phyloP scores from a whole-genome alignment of 352 stramenopile species.

The Phytophthora sojae region DNA sequence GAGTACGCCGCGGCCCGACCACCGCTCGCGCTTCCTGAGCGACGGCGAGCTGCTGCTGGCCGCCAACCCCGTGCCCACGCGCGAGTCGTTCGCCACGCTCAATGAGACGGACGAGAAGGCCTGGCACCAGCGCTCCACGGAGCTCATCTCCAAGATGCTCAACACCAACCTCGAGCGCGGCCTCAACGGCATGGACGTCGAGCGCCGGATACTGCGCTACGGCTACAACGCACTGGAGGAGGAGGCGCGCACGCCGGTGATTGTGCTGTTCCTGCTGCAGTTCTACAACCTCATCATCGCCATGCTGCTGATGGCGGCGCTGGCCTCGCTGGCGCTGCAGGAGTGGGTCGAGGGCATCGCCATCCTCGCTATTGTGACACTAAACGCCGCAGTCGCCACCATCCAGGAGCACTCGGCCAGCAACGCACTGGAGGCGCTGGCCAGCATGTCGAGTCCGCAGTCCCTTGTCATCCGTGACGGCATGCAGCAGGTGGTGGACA shows the following conservation, averaged over 20 bases:
- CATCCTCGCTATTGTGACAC: slow-evolving; percentile 67
- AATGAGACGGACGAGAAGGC: slow-evolving; percentile 61
- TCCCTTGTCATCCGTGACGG: slow-evolving; percentile 71
- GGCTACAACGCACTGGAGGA: slow-evolving; percentile 72
- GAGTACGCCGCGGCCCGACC: slow-evolving; percentile 35
- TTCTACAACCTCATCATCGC: slow-evolving; percentile 86
- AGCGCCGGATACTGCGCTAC: slow-evolving; percentile 51
- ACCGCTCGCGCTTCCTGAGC: slow-evolving; percentile 70
- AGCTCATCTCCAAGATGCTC: slow-evolving; percentile 61
- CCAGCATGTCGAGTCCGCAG: slow-evolving; percentile 70
- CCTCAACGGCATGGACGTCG: slow-evolving; percentile 50
- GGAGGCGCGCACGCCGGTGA: slow-evolving; percentile 62
- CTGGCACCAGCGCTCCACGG: slow-evolving; percentile 54
- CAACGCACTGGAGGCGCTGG: slow-evolving; percentile 69
- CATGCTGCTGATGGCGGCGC: slow-evolving; percentile 65
- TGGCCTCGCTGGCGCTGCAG: slow-evolving; percentile 63
- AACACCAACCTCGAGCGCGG: slow-evolving; percentile 60
- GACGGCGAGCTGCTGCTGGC: slow-evolving; percentile 63
- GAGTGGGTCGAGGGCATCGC: slow-evolving; percentile 78
- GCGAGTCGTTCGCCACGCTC: slow-evolving; percentile 62
- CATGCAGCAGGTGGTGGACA: slow-evolving; percentile 71
- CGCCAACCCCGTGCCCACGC: slow-evolving; percentile 54
- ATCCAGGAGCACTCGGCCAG: slow-evolving; percentile 69
- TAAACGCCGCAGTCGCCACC: slow-evolving; percentile 73
- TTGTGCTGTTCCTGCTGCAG: slow-evolving; percentile 74